Base-by-base conservation (phyloP, 768 basidiomycete species). In the Trametes punicea region DNA sequence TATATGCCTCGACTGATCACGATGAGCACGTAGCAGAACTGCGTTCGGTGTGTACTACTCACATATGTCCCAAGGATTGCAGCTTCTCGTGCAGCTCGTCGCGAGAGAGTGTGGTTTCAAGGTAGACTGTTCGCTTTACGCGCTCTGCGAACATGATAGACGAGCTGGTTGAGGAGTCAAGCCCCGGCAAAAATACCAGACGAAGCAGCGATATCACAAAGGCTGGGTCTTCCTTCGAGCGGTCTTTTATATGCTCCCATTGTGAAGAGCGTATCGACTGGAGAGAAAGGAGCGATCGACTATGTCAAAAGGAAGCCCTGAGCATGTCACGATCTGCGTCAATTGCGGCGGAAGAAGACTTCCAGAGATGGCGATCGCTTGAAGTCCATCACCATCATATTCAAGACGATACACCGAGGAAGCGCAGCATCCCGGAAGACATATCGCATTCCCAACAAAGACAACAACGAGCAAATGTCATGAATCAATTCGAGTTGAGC, bases 51-150 rank as follows among this genome's bases (percentile, higher is more conserved):
- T n/a, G 5, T 13, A 48, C 15, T 2, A 52, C 67, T 29, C 11
- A 68, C 67, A 68, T 64, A 26, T 61, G 36, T 7, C 67, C 67
- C 13, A 53, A 65, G 18, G 33, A 50, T 2, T 49, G 26, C 53
- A 64, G 62, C 1, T 47, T 45, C 13, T 46, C 20, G 6, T 49
- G 51, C 0, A 66, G 39, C 2, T 64, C 48, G 6, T 49, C 47
- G 13, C 40, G 45, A 15, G 71, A 71, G 16, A 59, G 70, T 39
- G 59, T 15, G 3, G 65, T 62, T 20, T 64, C 65, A 49, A 68
- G 39, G 48, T 61, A 57, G 68, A 75, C 45, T 65, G 71, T 47
- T 47, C 74, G 40, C 57, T 67, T 46, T 64, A 70, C 54, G 68
- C 74, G 62, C 65, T 71, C 48, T 65, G 31, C 60, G 61, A 40